phyloP scores from a whole-genome alignment of 495 filamentous ascomycete species.

The Aspergillus funiculosus region DNA sequence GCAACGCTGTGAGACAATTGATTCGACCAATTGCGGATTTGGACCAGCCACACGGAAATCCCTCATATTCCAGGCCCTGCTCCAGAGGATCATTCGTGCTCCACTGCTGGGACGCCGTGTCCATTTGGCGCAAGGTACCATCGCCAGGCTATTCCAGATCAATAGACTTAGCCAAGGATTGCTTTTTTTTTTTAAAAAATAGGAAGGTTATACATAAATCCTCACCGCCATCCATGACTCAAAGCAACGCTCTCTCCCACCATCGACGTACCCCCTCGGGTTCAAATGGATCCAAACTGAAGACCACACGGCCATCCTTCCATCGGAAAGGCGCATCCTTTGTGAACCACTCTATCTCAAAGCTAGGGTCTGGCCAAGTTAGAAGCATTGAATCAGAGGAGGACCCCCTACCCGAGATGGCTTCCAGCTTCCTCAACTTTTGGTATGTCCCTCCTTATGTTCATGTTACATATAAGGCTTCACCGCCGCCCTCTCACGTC shows the following conservation, averaged over 20 bases:
- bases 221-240: slow-evolving; percentile 46
- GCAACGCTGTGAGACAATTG: slow-evolving; percentile 20
- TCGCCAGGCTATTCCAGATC: slow-evolving; percentile 31
- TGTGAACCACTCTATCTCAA: slow-evolving; percentile 33
- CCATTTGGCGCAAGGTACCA: slow-evolving; percentile 36
- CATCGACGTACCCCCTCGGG: slow-evolving; percentile 37
- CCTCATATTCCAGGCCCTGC: slow-evolving; percentile 28
- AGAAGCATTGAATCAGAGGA: slow-evolving; percentile 32
- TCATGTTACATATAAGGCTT: not conserved
- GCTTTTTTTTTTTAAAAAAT: too few relatives aligned
- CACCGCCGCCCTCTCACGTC: slow-evolving; percentile 8
- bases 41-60: slow-evolving; percentile 23
- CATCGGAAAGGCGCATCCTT: slow-evolving; percentile 36
- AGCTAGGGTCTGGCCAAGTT: slow-evolving; percentile 35
- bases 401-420: slow-evolving; percentile 47
- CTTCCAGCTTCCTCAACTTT: slow-evolving; percentile 59
- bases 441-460: slow-evolving; percentile 51
- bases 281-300: slow-evolving; percentile 31
- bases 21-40: not conserved
- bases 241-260: slow-evolving; percentile 25
- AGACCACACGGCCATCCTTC: slow-evolving; percentile 28
- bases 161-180: slow-evolving; percentile 10
- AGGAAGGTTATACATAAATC: slow-evolving; percentile 22
- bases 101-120: slow-evolving; percentile 26
- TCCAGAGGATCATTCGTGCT: slow-evolving; percentile 28